Conservation (phyloP, 2,329 filamentous ascomycete genomes). For the Trichophyton rubrum region DNA sequence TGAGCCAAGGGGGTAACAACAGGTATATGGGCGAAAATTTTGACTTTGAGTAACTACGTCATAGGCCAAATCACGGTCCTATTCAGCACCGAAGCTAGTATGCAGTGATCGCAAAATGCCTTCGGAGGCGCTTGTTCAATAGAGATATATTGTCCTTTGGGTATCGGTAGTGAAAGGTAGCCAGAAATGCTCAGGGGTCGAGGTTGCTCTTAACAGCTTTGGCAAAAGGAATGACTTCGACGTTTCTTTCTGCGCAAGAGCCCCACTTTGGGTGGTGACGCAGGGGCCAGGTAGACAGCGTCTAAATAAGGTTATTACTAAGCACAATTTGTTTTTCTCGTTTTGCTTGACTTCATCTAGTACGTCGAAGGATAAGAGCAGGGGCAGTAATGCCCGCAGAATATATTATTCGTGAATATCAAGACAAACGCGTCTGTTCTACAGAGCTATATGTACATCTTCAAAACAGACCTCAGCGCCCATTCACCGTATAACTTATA, state of each 20-base stretch:
- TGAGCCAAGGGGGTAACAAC: neutral
- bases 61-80: neutral
- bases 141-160: no score
- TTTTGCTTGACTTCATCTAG: neutral
- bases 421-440: neutral
- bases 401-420: neutral
- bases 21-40: neutral
- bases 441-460: neutral
- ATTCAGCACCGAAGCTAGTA: neutral
- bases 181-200: neutral
- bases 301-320: slow-evolving; percentile 2
- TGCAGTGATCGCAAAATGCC: neutral
- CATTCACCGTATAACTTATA: neutral
- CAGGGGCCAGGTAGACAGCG: neutral
- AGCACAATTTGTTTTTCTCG: neutral
- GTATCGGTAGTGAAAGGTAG: neutral
- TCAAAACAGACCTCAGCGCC: neutral
- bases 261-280: neutral
- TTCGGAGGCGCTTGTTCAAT: neutral
- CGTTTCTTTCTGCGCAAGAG: neutral
- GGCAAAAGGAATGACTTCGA: neutral
- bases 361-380: neutral
- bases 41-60: neutral
- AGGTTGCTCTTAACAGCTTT: neutral
- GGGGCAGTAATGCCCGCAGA: neutral